These are phyloP conservation scores for Rhizoclosmatium hyalinum DNA, from an alignment of 371 early-diverging fungal species.

Conservation along the genomic window DNA sequence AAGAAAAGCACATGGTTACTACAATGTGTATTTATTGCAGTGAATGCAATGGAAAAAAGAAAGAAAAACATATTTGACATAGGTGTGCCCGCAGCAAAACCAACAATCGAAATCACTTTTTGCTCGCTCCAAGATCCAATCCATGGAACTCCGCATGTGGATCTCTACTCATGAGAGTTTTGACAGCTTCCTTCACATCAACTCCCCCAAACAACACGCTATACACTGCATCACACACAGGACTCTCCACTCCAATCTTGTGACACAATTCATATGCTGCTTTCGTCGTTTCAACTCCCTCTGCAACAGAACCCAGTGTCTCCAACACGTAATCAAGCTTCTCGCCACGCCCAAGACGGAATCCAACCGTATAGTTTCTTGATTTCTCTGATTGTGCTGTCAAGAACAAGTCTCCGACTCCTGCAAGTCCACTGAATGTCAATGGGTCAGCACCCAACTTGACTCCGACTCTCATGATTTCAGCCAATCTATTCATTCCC, in stretches of 20 bases:
- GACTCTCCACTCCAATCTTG: conserved; percentile 48
- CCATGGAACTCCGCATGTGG: conserved; percentile 46
- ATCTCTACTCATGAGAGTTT: conserved; percentile 45
- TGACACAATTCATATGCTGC: conserved; percentile 50
- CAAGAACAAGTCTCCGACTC: conserved; percentile 55
- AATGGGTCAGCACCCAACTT: conserved; percentile 55
- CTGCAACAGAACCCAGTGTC: conserved; percentile 54
- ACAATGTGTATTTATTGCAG: too few species aligned
- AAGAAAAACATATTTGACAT: too few species aligned
- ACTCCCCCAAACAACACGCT: conserved; percentile 43
- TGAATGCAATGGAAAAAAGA: too few species aligned
- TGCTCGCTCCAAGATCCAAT: neutral
- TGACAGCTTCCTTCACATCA: conserved; percentile 36
- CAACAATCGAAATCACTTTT: too few species aligned
- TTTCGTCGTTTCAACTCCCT: conserved; percentile 54
- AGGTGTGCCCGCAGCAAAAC: too few species aligned
- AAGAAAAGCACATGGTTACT: too few species aligned
- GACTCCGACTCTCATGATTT: conserved; percentile 52
- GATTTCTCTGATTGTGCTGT: conserved; percentile 56
- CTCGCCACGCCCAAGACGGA: conserved; percentile 52
- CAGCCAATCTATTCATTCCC: conserved; percentile 38
- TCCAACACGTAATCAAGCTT: conserved; percentile 48
- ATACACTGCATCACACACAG: conserved; percentile 48
- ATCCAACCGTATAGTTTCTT: conserved; percentile 58
- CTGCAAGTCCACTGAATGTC: conserved; percentile 54